Base-by-base conservation (phyloP, 2,329 filamentous ascomycete species). In the Xylaria sp. region DNA sequence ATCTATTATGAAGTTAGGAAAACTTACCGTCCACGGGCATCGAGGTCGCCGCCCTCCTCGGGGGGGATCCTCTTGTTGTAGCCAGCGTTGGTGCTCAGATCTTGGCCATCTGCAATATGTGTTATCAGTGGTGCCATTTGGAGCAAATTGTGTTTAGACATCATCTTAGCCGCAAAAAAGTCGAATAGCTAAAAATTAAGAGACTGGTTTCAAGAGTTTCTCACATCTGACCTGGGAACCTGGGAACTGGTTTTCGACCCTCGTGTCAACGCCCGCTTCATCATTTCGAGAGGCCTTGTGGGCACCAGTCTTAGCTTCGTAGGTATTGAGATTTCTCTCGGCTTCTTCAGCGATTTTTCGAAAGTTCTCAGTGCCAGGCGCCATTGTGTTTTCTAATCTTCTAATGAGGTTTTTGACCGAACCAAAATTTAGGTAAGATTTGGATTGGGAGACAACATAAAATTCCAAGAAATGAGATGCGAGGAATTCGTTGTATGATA, bases 251-350 rank as follows among this genome's bases (percentile, higher is more conserved):
- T 79, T 81, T 77, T 83, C 82, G 31, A 78, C 80, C 11, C 77
- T 74, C 0, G 79, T 75, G 63, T 84, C 81, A 54, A 84, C 81
- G 51, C 82, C 83, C 3, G 81, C 79, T 7, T 83, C 79, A 26
- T 84, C 82, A 20, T 76, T 77, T 4, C 77, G 77, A 6, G 82
- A 77, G 3, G 76, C 73, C 66, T 79, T 82, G 57, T 79, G 79
- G 9, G 76, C 76, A 62, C 84, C 83, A 1, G 83, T 84, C 77
- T 85, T 86, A 71, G 83, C 76, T 71, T 83, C 79, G 73, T 84
- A 83, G 13, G 78, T 81, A 79, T 85, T 85, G 64, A 85, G 79
- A 71, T 85, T 83, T 61, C 74, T 75, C 79, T 86, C 83, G 53
- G 84, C 83, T 73, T 83, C 75, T 40, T 80, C 76, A 65, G 84